These are phyloP conservation scores for Acacia concinna DNA, from an alignment of 331 rosid genomes.

Conservation along the genomic window DNA sequence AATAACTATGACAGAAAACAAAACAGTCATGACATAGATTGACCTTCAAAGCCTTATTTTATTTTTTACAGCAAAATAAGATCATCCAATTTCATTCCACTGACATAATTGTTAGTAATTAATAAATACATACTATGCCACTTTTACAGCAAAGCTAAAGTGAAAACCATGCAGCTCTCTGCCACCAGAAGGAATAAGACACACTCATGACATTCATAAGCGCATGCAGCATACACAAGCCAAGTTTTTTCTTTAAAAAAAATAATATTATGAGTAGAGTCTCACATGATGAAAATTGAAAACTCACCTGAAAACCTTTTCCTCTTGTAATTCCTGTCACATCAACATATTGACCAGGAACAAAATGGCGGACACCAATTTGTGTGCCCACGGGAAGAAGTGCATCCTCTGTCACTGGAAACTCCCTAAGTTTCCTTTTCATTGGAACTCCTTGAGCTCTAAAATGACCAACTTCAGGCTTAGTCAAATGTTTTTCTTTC, in stretches of 20 bases:
- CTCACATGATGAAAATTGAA: conserved; percentile 6
- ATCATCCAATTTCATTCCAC: neutral
- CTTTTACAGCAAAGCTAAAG: neutral
- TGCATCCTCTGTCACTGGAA: conserved; percentile 90
- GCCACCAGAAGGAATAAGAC: neutral
- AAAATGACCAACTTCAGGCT: conserved; percentile 96
- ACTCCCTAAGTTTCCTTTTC: conserved; percentile 84
- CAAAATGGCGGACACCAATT: conserved; percentile 89
- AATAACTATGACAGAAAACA: neutral
- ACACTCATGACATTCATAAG: neutral
- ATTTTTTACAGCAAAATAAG: neutral
- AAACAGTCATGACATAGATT: neutral
- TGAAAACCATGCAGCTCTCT: conserved; percentile 13
- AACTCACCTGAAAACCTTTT: conserved; percentile 91
- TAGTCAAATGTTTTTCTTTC: conserved; percentile 85
- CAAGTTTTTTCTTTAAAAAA: neutral
- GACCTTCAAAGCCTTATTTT: neutral
- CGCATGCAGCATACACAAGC: conserved; percentile 13
- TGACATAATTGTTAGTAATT: neutral
- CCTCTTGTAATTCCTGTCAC: conserved; percentile 83
- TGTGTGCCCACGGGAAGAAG: conserved; percentile 90
- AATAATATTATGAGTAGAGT: neutral
- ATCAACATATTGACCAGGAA: conserved; percentile 93
- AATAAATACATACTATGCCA: neutral
- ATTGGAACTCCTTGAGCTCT: conserved; percentile 96